Conservation (phyloP, 371 early-diverging fungal genomes). For the Dichotomocladium elegans region DNA sequence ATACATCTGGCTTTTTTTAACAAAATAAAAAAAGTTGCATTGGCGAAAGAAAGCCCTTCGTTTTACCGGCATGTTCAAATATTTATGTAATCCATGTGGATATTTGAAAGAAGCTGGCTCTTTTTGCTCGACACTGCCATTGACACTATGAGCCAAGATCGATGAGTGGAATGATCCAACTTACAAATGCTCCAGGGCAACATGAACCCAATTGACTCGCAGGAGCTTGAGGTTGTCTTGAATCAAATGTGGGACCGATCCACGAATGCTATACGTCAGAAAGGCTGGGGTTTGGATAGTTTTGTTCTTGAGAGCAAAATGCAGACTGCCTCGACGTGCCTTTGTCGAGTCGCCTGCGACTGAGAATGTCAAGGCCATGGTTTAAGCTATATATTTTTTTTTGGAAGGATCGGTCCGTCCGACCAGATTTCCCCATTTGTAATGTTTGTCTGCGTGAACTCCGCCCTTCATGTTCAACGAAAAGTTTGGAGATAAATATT, state of each 20-base stretch:
- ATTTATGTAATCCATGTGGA: constrained; percentile 53
- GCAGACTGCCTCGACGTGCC: constrained; percentile 32
- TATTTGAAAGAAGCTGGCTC: constrained; percentile 47
- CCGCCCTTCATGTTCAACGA: neutral
- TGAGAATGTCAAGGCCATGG: neutral
- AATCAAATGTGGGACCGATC: constrained; percentile 72
- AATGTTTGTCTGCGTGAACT: neutral
- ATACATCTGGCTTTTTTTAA: neutral
- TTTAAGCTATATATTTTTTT: neutral
- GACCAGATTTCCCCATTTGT: neutral
- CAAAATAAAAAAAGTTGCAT: neutral
- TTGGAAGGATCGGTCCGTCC: neutral
- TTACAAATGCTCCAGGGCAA: constrained; percentile 64
- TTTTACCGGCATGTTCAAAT: constrained; percentile 45
- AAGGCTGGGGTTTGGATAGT: constrained; percentile 65
- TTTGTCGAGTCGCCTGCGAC: neutral
- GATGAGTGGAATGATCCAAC: neutral
- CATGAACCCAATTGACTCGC: constrained; percentile 41
- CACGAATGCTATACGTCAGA: constrained; percentile 66
- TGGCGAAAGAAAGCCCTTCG: constrained; percentile 1
- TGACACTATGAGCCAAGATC: neutral
- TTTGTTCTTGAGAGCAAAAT: constrained; percentile 35
- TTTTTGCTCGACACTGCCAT: constrained; percentile 39
- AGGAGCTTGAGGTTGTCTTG: constrained; percentile 56
- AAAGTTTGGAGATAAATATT: neutral